Base-by-base conservation (phyloP, 768 basidiomycete genomes). In the Rhodotorula paludigena region DNA sequence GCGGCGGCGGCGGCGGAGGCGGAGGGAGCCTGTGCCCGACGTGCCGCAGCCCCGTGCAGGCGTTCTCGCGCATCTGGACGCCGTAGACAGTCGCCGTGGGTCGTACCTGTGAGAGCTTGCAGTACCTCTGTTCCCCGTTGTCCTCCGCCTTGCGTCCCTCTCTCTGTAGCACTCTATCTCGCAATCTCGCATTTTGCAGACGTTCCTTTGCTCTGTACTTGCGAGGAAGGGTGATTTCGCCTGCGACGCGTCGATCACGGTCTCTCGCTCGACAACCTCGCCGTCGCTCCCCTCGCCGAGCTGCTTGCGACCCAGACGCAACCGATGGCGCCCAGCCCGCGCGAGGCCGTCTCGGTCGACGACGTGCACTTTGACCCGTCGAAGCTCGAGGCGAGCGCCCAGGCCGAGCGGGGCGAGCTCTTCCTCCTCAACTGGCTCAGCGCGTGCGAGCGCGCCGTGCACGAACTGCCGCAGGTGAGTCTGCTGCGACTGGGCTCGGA, bases 351-450 rank as follows among this genome's bases (percentile, higher is more conserved):
- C 2, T 21, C 54, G 38, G 21, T 35, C n/a, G 54, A 38, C 36
- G 54, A 39, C 28, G 52, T 64, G 20, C 56, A 65, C 38, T 23
- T 72, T 10, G 71, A 72, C 41, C 9, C 12, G 23, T 18, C 36
- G 11, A 58, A 73, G 33, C 64, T 73, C 36, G 48, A 41, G 2
- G 68, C 68, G 30, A n/a, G 48, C 10, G 63, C 59, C 33, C 78
- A 82, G 7, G 85, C 84, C 47, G 90, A 91, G 64, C 86, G 87
- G 77, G 88, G 86, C 21, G 89, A 90, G 70, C 83, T 92, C 57
- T 89, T 89, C 74, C 78, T 92, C 23, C 88, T 92, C 74, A 87
- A 88, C 74, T 94, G 90, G 89, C 82, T 92, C 16, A 84, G 85
- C 12, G 80, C 82, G 16, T 83, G 84, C 5, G 86, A 90, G 77